These are phyloP conservation scores for Alternaria alternata DNA, from an alignment of 2,329 filamentous ascomycete genomes.

Conservation along the genomic window DNA sequence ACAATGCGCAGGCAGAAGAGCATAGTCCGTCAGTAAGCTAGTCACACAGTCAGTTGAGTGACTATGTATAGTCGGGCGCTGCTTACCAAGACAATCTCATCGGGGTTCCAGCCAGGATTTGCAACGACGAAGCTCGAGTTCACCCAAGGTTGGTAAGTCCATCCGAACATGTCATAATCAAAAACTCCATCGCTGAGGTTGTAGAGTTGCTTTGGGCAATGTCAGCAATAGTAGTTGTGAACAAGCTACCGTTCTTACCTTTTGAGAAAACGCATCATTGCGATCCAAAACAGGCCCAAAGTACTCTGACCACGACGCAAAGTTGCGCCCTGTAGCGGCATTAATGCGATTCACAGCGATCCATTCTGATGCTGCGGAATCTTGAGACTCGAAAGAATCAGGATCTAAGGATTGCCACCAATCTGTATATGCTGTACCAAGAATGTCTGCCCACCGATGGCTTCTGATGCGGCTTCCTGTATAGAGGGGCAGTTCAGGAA, in stretches of 20 bases:
- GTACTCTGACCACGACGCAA: slow-evolving; percentile 53
- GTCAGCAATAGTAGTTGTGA: too few species aligned
- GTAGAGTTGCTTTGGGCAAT: slow-evolving; percentile 6
- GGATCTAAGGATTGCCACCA: slow-evolving; percentile 9
- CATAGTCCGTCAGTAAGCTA: slow-evolving; percentile 62
- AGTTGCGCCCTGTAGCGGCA: slow-evolving; percentile 38
- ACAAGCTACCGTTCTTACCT: too few species aligned
- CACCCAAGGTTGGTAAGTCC: too few species aligned
- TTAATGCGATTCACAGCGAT: slow-evolving; percentile 25
- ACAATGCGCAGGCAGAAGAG: slow-evolving; percentile 64
- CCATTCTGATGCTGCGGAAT: slow-evolving; percentile 26
- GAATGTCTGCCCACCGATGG: slow-evolving; percentile 37
- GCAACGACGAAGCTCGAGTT: too few species aligned
- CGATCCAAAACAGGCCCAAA: slow-evolving; percentile 34
- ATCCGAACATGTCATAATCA: neutral
- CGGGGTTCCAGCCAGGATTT: neutral
- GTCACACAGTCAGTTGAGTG: neutral
- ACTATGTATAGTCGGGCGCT: neutral
- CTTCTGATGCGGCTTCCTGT: slow-evolving; percentile 55
- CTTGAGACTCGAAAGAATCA: slow-evolving; percentile 5
- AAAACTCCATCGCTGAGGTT: slow-evolving; percentile 1
- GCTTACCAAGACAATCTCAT: neutral
- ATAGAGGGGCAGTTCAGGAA: slow-evolving; percentile 53
- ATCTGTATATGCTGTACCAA: slow-evolving; percentile 25
- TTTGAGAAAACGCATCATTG: slow-evolving; percentile 46